phyloP scores from a whole-genome alignment of 2,329 filamentous ascomycete species.

The Xylariaceae sp. region DNA sequence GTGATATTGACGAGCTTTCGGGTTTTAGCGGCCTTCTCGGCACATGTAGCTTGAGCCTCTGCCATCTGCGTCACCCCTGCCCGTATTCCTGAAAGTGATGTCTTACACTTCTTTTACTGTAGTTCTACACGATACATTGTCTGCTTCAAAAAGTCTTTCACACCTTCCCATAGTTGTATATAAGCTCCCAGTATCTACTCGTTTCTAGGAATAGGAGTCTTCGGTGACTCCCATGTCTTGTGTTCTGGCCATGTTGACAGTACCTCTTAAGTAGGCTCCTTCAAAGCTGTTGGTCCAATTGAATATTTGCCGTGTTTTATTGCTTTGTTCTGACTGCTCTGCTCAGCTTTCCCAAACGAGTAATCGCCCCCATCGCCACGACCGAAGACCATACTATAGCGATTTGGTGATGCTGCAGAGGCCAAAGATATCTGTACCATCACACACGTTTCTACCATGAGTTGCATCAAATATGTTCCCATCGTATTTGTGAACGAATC shows the following conservation, averaged over 20 bases:
- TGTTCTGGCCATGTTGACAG: constrained; percentile 10
- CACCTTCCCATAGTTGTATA: background rate
- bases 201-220: background rate
- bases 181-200: background rate
- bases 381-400: background rate
- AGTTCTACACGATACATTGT: too few relatives aligned
- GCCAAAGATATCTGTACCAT: constrained; percentile 1
- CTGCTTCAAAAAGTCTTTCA: too few relatives aligned
- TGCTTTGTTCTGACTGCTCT: constrained; percentile 6
- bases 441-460: constrained; percentile 2
- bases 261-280: background rate
- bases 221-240: background rate
- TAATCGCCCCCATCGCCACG: constrained; percentile 3
- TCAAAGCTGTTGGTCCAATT: constrained; percentile 1
- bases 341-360: background rate
- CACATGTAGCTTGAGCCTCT: too few relatives aligned
- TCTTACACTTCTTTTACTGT: too few relatives aligned
- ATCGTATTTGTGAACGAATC: constrained; percentile 7
- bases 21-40: too few relatives aligned
- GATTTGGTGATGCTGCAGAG: background rate
- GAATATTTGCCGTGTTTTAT: background rate
- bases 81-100: too few relatives aligned
- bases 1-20: too few relatives aligned
- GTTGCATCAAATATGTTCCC: constrained; percentile 6
- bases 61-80: too few relatives aligned